phyloP scores from a whole-genome alignment of 352 stramenopile species.

The Globisporangium megalacanthum region DNA sequence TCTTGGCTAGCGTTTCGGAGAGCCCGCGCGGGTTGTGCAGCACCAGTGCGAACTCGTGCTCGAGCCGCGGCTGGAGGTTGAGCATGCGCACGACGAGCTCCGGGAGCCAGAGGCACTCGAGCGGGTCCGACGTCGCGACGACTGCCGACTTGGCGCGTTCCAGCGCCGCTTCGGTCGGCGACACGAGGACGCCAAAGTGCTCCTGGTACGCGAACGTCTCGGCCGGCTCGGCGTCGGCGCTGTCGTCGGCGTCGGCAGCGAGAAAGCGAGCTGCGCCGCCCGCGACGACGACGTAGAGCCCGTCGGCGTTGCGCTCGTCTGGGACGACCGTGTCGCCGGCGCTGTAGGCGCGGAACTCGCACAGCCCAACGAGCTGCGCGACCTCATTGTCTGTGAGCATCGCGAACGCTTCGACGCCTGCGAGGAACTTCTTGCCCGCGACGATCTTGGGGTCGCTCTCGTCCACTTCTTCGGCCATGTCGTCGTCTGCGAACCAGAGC shows the following conservation, averaged over 20 bases:
- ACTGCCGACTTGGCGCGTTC: slow-evolving; percentile 26
- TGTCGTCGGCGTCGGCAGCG: slow-evolving; percentile 17
- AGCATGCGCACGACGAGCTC: slow-evolving; percentile 51
- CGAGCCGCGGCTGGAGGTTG: slow-evolving; percentile 52
- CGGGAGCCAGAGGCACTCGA: slow-evolving; percentile 54
- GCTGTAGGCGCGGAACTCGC: slow-evolving; percentile 33
- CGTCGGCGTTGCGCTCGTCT: slow-evolving; percentile 40
- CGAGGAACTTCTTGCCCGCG: slow-evolving; percentile 49
- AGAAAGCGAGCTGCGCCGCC: slow-evolving; percentile 29
- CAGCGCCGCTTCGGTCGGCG: slow-evolving; percentile 23
- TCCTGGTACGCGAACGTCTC: slow-evolving; percentile 51
- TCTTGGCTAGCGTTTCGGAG: slow-evolving; percentile 18
- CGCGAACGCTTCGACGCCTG: slow-evolving; percentile 46
- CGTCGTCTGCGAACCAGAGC: slow-evolving; percentile 39
- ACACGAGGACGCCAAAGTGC: slow-evolving; percentile 45
- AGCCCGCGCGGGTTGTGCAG: slow-evolving; percentile 32
- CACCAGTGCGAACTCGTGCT: slow-evolving; percentile 51
- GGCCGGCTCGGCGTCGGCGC: slow-evolving; percentile 9
- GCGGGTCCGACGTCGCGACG: slow-evolving; percentile 24
- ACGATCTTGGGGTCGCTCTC: slow-evolving; percentile 43
- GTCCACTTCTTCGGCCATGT: slow-evolving; percentile 50
- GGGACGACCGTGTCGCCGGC: slow-evolving; percentile 34
- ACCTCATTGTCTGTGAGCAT: slow-evolving; percentile 52
- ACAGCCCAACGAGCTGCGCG: slow-evolving; percentile 39
- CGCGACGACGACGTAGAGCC: slow-evolving; percentile 50